Evolutionary conservation across 768 basidiomycete genomes (phyloP).

Genomic region (Phanerochaete sordida): DNA sequence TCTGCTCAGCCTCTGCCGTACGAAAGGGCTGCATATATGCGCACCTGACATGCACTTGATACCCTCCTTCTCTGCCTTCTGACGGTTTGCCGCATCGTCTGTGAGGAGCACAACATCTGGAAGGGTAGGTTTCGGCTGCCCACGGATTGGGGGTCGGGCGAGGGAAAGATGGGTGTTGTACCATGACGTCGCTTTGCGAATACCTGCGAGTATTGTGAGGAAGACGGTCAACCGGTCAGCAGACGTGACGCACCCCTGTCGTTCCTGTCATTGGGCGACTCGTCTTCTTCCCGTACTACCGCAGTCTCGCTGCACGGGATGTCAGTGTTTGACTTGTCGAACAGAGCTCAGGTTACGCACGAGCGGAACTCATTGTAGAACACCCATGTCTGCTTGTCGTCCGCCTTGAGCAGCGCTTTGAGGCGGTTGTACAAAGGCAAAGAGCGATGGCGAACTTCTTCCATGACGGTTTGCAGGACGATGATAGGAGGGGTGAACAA

Average conservation of each 20-base stretch:
- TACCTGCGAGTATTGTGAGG: slow-evolving; percentile 49
- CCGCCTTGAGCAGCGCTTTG: slow-evolving; percentile 77
- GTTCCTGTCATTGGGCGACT: slow-evolving; percentile 91
- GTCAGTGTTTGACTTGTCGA: not conserved
- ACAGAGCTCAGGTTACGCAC: slow-evolving; percentile 41
- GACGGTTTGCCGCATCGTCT: slow-evolving; percentile 83
- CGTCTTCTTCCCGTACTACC: slow-evolving; percentile 68
- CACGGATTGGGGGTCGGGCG: slow-evolving; percentile 48
- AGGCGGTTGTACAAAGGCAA: slow-evolving; percentile 91
- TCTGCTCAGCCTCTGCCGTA: not conserved
- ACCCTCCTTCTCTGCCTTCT: slow-evolving; percentile 65
- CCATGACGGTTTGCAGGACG: slow-evolving; percentile 90
- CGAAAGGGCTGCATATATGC: slow-evolving; percentile 1
- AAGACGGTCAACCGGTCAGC: too few species aligned
- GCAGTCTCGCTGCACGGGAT: slow-evolving; percentile 64
- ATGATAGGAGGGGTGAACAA: slow-evolving; percentile 79
- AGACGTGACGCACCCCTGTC: slow-evolving; percentile 58
- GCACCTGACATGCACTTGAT: slow-evolving; percentile 63
- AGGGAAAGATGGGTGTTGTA: slow-evolving; percentile 72
- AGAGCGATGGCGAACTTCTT: slow-evolving; percentile 94
- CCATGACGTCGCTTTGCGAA: slow-evolving; percentile 85
- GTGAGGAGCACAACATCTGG: slow-evolving; percentile 80
- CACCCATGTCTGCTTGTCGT: slow-evolving; percentile 81
- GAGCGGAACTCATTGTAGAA: slow-evolving; percentile 86
- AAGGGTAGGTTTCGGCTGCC: slow-evolving; percentile 38